phyloP scores from a whole-genome alignment of 805 yeast genomes.

The Starmera quercuum region DNA sequence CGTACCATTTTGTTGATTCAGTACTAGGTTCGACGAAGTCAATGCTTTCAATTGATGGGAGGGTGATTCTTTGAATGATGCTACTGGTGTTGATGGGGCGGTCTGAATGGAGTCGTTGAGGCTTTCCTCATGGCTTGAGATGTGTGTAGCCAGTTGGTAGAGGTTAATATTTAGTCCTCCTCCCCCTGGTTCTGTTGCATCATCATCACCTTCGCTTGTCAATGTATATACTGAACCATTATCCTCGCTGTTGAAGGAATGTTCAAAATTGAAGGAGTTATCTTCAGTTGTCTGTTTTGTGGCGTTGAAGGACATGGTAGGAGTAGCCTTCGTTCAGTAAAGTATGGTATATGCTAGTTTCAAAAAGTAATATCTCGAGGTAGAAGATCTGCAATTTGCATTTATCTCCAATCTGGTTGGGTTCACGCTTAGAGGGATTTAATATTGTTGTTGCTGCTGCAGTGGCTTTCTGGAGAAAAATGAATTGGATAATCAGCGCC shows the following conservation, averaged over 20 bases:
- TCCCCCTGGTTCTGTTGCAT: background rate
- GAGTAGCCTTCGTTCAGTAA: too few species aligned
- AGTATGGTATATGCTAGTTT: too few species aligned
- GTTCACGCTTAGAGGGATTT: too few species aligned
- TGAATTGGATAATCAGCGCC: too few species aligned
- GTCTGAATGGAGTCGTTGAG: conserved; percentile 3
- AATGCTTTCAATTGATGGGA: conserved; percentile 19
- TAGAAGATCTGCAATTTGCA: too few species aligned
- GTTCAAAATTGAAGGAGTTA: background rate
- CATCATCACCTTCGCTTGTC: background rate
- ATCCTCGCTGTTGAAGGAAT: background rate
- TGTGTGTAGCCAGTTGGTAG: conserved; percentile 17
- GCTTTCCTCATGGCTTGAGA: conserved; percentile 12
- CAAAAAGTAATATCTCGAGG: too few species aligned
- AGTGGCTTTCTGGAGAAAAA: too few species aligned
- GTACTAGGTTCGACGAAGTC: conserved; percentile 15
- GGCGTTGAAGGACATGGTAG: background rate
- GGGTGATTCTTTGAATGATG: conserved; percentile 16
- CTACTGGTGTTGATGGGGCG: conserved; percentile 17
- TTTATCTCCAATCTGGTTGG: too few species aligned
- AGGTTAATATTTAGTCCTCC: background rate
- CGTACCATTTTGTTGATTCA: conserved; percentile 16
- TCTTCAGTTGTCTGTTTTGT: background rate
- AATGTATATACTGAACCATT: background rate
- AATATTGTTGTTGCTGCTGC: too few species aligned